These are phyloP conservation scores for Boletus tylopilopsis DNA, from an alignment of 768 basidiomycete species.

Conservation along the genomic window DNA sequence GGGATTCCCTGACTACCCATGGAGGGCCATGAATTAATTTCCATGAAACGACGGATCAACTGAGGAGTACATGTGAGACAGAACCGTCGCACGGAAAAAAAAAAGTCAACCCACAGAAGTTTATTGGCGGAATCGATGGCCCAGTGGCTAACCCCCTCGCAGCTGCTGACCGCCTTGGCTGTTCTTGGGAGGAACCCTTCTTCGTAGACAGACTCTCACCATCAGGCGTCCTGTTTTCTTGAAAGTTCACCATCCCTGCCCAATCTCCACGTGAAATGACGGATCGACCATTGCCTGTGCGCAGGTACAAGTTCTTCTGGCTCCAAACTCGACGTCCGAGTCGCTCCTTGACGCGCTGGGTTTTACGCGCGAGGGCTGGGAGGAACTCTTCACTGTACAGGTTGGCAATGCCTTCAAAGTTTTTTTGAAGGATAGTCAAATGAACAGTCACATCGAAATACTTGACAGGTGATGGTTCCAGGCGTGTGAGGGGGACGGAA, in stretches of 20 bases:
- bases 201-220: not conserved
- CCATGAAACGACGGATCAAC: slow-evolving; percentile 24
- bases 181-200: not conserved
- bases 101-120: slow-evolving; percentile 21
- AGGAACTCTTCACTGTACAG: slow-evolving; percentile 39
- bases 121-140: slow-evolving; percentile 10
- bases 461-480: slow-evolving; percentile 17
- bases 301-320: slow-evolving; percentile 53
- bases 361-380: slow-evolving; percentile 46
- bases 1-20: not conserved
- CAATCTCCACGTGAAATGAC: slow-evolving; percentile 44
- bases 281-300: slow-evolving; percentile 26
- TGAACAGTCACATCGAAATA: slow-evolving; percentile 53
- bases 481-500: slow-evolving; percentile 29
- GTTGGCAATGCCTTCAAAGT: slow-evolving; percentile 45
- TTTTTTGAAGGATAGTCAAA: slow-evolving; percentile 51
- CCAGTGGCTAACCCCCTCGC: slow-evolving; percentile 7
- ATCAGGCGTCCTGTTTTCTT: slow-evolving; percentile 1
- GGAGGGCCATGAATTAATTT: slow-evolving; percentile 3
- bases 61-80: slow-evolving; percentile 7
- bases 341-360: slow-evolving; percentile 66
- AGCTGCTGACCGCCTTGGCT: not conserved
- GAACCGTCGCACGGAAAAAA: not conserved
- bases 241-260: slow-evolving; percentile 49
- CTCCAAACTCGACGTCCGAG: slow-evolving; percentile 77